These are phyloP conservation scores for Linnemannia hyalina DNA, from an alignment of 192 early-diverging fungal species.

Conservation along the genomic window DNA sequence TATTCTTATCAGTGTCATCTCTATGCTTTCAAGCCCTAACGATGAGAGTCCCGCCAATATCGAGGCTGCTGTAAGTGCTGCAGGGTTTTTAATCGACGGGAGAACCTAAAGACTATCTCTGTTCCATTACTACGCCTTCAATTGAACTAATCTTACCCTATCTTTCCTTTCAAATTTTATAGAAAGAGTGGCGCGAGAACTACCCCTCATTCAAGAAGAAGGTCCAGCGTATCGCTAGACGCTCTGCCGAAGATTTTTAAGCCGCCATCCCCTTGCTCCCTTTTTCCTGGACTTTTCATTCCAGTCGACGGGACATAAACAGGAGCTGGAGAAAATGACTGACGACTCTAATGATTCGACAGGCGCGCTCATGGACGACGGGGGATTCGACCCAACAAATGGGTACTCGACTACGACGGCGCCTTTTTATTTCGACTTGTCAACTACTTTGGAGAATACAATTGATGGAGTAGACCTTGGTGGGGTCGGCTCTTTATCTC, in stretches of 20 bases:
- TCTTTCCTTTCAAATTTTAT: conserved; percentile 8
- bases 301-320: neutral
- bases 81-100: neutral
- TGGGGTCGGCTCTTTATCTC: neutral
- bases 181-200: conserved; percentile 85
- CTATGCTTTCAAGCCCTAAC: conserved; percentile 95
- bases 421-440: conserved; percentile 1
- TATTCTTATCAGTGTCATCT: conserved; percentile 90
- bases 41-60: conserved; percentile 96
- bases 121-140: neutral
- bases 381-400: neutral
- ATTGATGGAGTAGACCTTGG: neutral
- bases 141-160: neutral
- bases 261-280: neutral
- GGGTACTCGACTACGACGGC: neutral
- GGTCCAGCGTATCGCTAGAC: conserved; percentile 73
- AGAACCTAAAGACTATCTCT: neutral
- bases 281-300: neutral
- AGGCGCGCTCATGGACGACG: neutral
- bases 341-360: neutral
- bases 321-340: neutral
- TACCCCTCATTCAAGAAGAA: conserved; percentile 80
- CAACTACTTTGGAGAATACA: neutral
- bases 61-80: conserved; percentile 84
- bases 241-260: conserved; percentile 65